Percentiles rank a stretch among this genome's conserved stretches.
Conservation (phyloP, 78 protist species). For the Cavenderia fasciculata region DNA sequence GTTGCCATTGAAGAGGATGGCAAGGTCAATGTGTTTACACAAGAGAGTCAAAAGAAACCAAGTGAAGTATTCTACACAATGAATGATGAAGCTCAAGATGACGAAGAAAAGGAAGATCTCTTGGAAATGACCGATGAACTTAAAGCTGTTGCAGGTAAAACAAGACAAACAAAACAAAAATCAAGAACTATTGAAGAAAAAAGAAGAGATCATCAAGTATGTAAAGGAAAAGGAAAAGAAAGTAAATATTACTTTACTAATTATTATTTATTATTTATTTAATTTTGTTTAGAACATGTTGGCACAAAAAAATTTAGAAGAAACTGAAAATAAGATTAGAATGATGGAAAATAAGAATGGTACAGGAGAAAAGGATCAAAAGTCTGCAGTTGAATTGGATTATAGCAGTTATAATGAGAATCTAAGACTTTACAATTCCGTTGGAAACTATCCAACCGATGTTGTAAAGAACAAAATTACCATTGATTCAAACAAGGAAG, state of each 20-base stretch:
- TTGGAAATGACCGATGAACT: slow-evolving; percentile 53
- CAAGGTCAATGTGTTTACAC: slow-evolving; percentile 42
- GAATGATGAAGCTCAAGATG: slow-evolving; percentile 28
- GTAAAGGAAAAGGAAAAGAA: not conserved
- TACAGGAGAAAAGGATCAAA: not conserved
- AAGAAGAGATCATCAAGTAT: slow-evolving; percentile 39
- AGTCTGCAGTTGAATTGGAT: not conserved
- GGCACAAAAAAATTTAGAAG: slow-evolving; percentile 40
- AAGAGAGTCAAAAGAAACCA: slow-evolving; percentile 8
- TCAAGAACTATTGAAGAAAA: slow-evolving; percentile 16
- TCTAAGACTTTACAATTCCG: slow-evolving; percentile 6
- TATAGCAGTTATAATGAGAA: not conserved
- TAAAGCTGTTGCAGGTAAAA: slow-evolving; percentile 42
- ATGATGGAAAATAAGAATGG: slow-evolving; percentile 1
- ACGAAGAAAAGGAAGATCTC: not conserved
- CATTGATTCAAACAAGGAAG: slow-evolving; percentile 81
- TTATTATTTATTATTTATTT: not conserved
- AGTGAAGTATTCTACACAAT: slow-evolving; percentile 46
- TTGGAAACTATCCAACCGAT: slow-evolving; percentile 42
- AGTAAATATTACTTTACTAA: not conserved
- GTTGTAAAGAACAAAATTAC: slow-evolving; percentile 71
- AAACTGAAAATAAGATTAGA: slow-evolving; percentile 24
- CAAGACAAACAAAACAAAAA: slow-evolving; percentile 37
- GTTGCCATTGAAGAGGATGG: slow-evolving; percentile 73
- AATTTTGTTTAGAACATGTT: not conserved